A percentile compares a stretch with the other conserved stretches of the same genome.
phyloP scores from a whole-genome alignment of 140 eudicot genomes.

The Cichorium intybus region DNA sequence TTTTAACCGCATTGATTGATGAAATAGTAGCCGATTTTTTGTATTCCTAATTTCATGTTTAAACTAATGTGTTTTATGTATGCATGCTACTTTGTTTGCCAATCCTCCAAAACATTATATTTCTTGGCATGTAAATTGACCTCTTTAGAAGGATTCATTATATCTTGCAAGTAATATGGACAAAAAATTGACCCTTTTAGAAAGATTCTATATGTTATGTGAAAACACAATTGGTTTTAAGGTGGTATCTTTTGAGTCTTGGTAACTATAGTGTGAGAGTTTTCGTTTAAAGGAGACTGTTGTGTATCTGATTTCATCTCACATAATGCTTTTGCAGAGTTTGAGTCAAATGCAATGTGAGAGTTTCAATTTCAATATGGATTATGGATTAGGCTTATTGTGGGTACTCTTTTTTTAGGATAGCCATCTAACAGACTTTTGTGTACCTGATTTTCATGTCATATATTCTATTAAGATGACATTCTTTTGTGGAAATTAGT shows the following conservation, averaged over 20 bases:
- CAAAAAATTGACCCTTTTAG: neutral
- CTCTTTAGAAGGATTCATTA: neutral
- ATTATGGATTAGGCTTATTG: too few relatives aligned
- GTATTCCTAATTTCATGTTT: neutral
- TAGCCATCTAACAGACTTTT: too few relatives aligned
- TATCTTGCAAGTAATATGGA: neutral
- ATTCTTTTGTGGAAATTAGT: too few relatives aligned
- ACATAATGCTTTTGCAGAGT: too few relatives aligned
- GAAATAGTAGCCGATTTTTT: slow-evolving; percentile 65
- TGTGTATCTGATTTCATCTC: too few relatives aligned
- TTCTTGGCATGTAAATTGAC: neutral
- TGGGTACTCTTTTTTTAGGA: neutral
- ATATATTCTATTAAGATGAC: too few relatives aligned
- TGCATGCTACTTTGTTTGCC: neutral
- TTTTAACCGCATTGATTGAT: slow-evolving; percentile 55
- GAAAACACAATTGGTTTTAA: neutral
- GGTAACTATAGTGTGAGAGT: neutral
- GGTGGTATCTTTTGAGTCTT: neutral
- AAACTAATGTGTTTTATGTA: slow-evolving; percentile 7
- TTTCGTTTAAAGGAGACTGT: neutral
- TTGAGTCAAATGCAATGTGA: too few relatives aligned
- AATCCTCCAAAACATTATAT: neutral
- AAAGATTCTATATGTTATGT: neutral
- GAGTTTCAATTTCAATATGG: neutral
- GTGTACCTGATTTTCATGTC: neutral